These are phyloP conservation scores for Filosporella fistucella DNA, from an alignment of 495 filamentous ascomycete genomes.

Conservation along the genomic window DNA sequence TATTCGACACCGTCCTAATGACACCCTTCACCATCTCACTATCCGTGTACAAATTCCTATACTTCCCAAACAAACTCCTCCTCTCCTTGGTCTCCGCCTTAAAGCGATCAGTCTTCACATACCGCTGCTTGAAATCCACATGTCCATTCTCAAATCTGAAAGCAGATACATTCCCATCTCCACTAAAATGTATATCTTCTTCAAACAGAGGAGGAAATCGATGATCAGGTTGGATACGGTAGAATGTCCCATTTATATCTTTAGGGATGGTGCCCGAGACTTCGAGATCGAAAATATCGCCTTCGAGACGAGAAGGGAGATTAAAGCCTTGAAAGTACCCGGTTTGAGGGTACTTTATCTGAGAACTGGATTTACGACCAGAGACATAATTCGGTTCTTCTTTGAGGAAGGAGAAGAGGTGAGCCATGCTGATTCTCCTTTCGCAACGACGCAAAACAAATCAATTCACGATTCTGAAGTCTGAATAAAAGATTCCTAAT, in stretches of 20 bases:
- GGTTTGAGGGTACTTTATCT: too few relatives aligned
- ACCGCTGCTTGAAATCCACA: constrained; percentile 45
- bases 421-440: too few relatives aligned
- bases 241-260: constrained; percentile 50
- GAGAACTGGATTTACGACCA: too few relatives aligned
- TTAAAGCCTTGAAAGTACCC: too few relatives aligned
- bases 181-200: constrained; percentile 47
- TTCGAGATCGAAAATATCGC: constrained; percentile 43
- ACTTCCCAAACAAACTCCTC: constrained; percentile 42
- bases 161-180: constrained; percentile 44
- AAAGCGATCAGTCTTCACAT: constrained; percentile 49
- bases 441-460: too few relatives aligned
- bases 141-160: constrained; percentile 45
- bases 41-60: constrained; percentile 53
- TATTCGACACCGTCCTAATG: constrained; percentile 47
- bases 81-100: constrained; percentile 33
- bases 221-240: constrained; percentile 42
- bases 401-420: too few relatives aligned
- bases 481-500: too few relatives aligned
- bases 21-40: constrained; percentile 41
- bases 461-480: too few relatives aligned
- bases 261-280: constrained; percentile 42
- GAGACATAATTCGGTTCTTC: too few relatives aligned
- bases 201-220: constrained; percentile 49
- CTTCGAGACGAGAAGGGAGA: constrained; percentile 41